These are phyloP conservation scores for Nelumbo lutea DNA, from an alignment of 164 flowering plant species.

Conservation along the genomic window DNA sequence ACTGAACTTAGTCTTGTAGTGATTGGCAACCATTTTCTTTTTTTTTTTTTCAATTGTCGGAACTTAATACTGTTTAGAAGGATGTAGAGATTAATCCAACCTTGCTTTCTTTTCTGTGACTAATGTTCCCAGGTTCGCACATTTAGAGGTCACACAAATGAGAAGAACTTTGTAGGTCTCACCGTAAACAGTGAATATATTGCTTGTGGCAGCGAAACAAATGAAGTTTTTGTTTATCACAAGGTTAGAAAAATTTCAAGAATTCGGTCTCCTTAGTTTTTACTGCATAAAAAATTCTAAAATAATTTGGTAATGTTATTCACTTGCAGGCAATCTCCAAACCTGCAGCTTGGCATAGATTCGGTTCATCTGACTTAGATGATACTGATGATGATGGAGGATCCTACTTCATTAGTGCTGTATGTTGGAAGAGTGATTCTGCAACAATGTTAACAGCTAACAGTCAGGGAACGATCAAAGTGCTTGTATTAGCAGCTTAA, in stretches of 20 bases:
- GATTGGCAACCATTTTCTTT: no score
- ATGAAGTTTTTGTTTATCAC: constrained; percentile 91
- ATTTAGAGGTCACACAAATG: constrained; percentile 88
- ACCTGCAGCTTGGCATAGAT: constrained; percentile 83
- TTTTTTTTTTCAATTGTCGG: no score
- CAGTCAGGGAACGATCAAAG: constrained; percentile 96
- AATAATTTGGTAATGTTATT: not conserved
- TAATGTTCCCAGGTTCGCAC: constrained; percentile 62
- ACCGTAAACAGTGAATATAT: constrained; percentile 82
- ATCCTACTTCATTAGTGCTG: constrained; percentile 89
- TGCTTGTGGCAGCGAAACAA: constrained; percentile 97
- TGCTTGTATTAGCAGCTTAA: constrained; percentile 77
- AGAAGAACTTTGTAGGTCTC: constrained; percentile 95
- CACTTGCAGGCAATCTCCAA: constrained; percentile 72
- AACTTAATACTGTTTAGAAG: not conserved
- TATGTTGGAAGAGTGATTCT: constrained; percentile 96
- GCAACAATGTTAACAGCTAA: constrained; percentile 89
- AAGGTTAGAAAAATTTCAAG: constrained; percentile 48
- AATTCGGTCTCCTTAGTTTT: not conserved
- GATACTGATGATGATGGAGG: constrained; percentile 72
- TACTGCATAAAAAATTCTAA: not conserved
- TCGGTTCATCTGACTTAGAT: constrained; percentile 63
- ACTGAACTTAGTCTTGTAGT: no score
- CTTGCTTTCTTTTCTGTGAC: not conserved
- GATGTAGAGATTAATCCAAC: not conserved